Percentiles rank a stretch among this genome's conserved stretches.
Evolutionary conservation across 148 eudicot genomes (phyloP).

Genomic region (Nepenthes mirabilis): DNA sequence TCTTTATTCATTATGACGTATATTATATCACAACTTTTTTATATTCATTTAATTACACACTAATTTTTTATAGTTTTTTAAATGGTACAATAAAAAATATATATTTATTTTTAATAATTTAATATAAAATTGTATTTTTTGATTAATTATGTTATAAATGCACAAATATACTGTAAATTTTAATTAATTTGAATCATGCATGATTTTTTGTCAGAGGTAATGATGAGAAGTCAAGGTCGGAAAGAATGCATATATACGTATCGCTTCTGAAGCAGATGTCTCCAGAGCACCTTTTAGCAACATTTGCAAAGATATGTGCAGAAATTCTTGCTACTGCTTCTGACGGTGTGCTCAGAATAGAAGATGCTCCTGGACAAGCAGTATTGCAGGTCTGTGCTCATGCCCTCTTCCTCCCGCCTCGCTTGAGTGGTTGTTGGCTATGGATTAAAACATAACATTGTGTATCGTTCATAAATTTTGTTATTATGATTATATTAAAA

Average conservation of each 20-base stretch:
- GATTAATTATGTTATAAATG: too few species aligned
- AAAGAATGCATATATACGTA: constrained; percentile 77
- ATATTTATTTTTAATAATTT: too few species aligned
- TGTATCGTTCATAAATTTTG: too few species aligned
- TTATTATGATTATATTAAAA: too few species aligned
- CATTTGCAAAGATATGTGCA: constrained; percentile 94
- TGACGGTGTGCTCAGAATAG: constrained; percentile 66
- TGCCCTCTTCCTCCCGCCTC: background rate
- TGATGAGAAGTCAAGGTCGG: constrained; percentile 62
- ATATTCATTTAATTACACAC: too few species aligned
- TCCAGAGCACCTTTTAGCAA: constrained; percentile 87
- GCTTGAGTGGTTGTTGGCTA: background rate
- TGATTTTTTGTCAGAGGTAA: constrained; percentile 40
- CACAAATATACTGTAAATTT: background rate
- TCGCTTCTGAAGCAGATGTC: constrained; percentile 96
- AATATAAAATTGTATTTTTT: too few species aligned
- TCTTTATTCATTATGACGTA: too few species aligned
- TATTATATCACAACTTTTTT: too few species aligned
- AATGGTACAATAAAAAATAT: too few species aligned
- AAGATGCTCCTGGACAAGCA: constrained; percentile 65
- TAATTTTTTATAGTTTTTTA: too few species aligned
- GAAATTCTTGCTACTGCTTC: constrained; percentile 95
- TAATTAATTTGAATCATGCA: background rate
- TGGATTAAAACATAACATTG: too few species aligned
- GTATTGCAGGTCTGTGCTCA: constrained; percentile 57